Evolutionary conservation across 345 rosid genomes (phyloP).

Genomic region (Brassica nigra): DNA sequence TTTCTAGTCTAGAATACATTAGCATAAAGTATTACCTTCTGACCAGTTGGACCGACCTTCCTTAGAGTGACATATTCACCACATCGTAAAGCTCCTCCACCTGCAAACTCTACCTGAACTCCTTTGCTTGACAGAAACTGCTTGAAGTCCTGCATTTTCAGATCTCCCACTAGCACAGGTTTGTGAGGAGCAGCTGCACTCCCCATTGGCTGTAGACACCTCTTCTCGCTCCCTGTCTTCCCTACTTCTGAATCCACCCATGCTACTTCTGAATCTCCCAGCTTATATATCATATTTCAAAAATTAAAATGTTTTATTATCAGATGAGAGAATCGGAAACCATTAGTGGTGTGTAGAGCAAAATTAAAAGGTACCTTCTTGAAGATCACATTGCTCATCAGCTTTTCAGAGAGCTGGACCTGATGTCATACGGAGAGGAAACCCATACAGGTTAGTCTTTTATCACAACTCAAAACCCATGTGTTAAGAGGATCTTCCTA

Average conservation of each 20-base stretch:
- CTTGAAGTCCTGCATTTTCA: conserved; percentile 91
- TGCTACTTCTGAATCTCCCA: conserved; percentile 93
- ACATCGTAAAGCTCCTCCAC: conserved; percentile 90
- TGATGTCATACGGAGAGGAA: conserved; percentile 37
- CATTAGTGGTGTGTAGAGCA: too few relatives aligned
- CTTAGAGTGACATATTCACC: conserved; percentile 89
- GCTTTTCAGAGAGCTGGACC: conserved; percentile 96
- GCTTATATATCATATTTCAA: conserved; percentile 34
- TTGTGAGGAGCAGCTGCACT: conserved; percentile 69
- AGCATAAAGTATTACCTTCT: conserved; percentile 54
- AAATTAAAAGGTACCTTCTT: conserved; percentile 62
- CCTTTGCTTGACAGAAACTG: conserved; percentile 91
- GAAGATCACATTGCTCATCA: conserved; percentile 93
- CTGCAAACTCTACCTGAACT: conserved; percentile 93
- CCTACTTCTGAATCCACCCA: conserved; percentile 93
- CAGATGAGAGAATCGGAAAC: too few relatives aligned
- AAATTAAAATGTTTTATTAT: too few relatives aligned
- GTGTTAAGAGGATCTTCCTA: background rate
- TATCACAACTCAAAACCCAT: background rate
- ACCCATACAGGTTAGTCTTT: conserved; percentile 21
- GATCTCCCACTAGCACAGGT: conserved; percentile 88
- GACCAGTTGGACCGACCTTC: conserved; percentile 72
- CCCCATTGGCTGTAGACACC: conserved; percentile 69
- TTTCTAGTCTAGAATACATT: background rate
- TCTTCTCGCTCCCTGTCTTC: conserved; percentile 67